Conservation (phyloP, 2,329 filamentous ascomycete genomes). For the Alternaria novae-zelandiae region DNA sequence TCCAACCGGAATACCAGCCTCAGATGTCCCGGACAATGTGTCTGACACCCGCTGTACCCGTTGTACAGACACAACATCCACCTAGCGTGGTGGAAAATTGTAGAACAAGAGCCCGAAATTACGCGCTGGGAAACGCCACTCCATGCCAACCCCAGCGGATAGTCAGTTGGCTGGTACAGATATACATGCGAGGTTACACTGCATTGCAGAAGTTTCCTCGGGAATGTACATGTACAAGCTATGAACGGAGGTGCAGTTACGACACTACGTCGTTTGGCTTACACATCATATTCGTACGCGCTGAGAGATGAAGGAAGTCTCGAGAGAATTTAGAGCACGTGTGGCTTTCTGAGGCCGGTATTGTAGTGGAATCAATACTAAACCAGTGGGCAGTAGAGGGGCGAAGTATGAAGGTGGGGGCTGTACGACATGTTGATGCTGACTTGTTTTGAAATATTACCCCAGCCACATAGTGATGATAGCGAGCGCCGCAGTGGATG, state of each 20-base stretch:
- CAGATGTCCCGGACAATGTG: background rate
- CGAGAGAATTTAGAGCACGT: background rate
- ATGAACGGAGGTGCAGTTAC: background rate
- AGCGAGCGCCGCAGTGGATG: background rate
- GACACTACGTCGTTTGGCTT: background rate
- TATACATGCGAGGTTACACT: background rate
- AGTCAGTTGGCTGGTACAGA: background rate
- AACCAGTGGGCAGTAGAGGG: background rate
- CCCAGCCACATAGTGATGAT: background rate
- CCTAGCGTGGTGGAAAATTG: background rate
- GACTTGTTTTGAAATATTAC: background rate
- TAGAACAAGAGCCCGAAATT: background rate
- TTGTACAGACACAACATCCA: slow-evolving; percentile 7
- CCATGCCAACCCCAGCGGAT: background rate
- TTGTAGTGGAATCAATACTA: background rate
- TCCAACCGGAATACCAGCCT: background rate
- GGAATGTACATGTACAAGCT: background rate
- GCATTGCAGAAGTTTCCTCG: background rate
- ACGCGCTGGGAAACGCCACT: slow-evolving; percentile 9
- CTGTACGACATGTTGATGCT: background rate
- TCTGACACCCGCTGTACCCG: slow-evolving; percentile 8
- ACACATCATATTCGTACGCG: background rate
- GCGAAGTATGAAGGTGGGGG: background rate
- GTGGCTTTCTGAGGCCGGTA: background rate
- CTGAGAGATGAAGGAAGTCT: background rate